Conservation (phyloP, 768 basidiomycete species). For the Sarcomyxa edulis region DNA sequence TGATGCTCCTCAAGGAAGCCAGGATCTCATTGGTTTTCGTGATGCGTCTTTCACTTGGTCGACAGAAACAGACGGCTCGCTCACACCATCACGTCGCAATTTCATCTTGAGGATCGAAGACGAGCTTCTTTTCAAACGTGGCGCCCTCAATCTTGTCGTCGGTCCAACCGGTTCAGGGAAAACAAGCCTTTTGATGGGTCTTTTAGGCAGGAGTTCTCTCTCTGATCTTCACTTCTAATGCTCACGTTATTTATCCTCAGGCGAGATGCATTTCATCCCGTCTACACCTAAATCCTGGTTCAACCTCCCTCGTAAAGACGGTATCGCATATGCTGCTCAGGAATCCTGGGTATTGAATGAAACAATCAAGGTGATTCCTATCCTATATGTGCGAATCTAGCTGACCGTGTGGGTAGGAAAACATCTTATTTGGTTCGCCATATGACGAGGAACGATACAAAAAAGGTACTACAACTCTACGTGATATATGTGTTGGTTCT, state of each 20-base stretch:
- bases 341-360: constrained; percentile 84
- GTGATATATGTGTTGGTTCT: too few relatives aligned
- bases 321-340: constrained; percentile 77
- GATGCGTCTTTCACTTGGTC: constrained; percentile 57
- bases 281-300: constrained; percentile 53
- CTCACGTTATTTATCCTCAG: constrained; percentile 14
- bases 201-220: background rate
- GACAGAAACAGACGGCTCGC: constrained; percentile 20
- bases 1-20: background rate
- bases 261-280: constrained; percentile 63
- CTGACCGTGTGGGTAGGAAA: constrained; percentile 47
- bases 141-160: constrained; percentile 50
- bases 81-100: constrained; percentile 38
- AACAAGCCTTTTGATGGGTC: constrained; percentile 32
- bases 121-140: constrained; percentile 48
- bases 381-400: too few relatives aligned
- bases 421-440: constrained; percentile 75
- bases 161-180: constrained; percentile 60
- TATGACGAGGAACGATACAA: constrained; percentile 76
- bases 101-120: constrained; percentile 47
- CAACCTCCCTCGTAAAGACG: constrained; percentile 60
- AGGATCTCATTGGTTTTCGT: constrained; percentile 42
- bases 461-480: too few relatives aligned
- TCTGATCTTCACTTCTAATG: background rate
- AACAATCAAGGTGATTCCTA: constrained; percentile 46